phyloP scores from a whole-genome alignment of 1,139 yeast genomes.

The Yamadazyma triangularis region DNA sequence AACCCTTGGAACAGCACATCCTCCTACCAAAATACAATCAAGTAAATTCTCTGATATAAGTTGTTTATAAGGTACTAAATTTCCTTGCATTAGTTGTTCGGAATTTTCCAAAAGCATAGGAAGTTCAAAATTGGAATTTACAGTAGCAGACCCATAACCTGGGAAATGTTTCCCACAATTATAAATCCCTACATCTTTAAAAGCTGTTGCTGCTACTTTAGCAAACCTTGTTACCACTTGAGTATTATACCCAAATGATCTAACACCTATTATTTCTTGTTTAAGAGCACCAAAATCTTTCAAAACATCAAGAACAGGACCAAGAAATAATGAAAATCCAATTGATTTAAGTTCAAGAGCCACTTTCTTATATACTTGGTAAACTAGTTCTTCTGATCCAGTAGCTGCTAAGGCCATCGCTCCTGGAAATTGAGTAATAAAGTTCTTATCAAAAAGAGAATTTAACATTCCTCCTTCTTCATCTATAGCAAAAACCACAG shows the following conservation, averaged over 20 bases:
- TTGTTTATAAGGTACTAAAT: constrained; percentile 2
- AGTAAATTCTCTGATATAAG: constrained; percentile 1
- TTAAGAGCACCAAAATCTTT: constrained; percentile 1
- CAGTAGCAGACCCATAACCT: constrained; percentile 1
- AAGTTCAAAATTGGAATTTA: constrained; percentile 2
- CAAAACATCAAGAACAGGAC: constrained; percentile 1
- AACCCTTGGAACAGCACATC: constrained; percentile 1
- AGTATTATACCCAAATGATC: constrained; percentile 1
- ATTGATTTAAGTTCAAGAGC: constrained; percentile 2
- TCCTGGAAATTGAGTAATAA: too few species aligned
- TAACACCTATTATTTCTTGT: constrained; percentile 1
- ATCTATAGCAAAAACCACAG: too few species aligned
- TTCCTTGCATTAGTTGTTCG: constrained; percentile 1
- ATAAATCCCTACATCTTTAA: constrained; percentile 1
- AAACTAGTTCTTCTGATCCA: too few species aligned
- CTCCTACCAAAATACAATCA: constrained; percentile 1
- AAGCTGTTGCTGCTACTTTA: constrained; percentile 1
- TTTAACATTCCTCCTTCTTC: too few species aligned
- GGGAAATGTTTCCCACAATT: constrained; percentile 3
- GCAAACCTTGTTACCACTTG: constrained; percentile 1
- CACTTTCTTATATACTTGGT: constrained; percentile 2
- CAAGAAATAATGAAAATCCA: constrained; percentile 1
- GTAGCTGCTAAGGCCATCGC: too few species aligned
- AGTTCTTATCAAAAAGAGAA: too few species aligned
- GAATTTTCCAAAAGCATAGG: constrained; percentile 2